Conservation (phyloP, 2,329 filamentous ascomycete genomes). For the Talaromyces sp. region DNA sequence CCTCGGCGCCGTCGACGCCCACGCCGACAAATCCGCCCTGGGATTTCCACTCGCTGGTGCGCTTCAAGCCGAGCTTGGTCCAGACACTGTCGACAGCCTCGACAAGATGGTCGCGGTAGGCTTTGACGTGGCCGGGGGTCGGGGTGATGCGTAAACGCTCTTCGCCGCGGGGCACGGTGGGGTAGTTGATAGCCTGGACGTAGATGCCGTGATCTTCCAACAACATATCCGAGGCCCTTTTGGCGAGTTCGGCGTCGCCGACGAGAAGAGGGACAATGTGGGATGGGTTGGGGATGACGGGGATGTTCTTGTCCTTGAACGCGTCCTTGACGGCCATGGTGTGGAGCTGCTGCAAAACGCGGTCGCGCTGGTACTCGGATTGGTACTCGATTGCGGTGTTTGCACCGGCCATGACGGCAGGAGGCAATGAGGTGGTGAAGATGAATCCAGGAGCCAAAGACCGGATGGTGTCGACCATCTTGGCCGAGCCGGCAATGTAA, state of each 20-base stretch:
- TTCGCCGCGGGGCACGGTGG: slow-evolving; percentile 95
- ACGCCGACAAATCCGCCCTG: slow-evolving; percentile 94
- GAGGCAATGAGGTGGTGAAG: slow-evolving; percentile 94
- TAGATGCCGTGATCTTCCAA: slow-evolving; percentile 89
- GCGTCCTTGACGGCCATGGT: slow-evolving; percentile 90
- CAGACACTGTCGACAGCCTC: slow-evolving; percentile 81
- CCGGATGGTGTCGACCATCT: slow-evolving; percentile 85
- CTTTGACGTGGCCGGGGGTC: slow-evolving; percentile 82
- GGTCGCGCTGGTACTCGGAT: slow-evolving; percentile 75
- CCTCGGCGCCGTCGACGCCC: slow-evolving; percentile 60
- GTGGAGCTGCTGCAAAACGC: slow-evolving; percentile 89
- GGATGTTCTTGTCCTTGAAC: slow-evolving; percentile 73
- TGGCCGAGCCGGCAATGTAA: slow-evolving; percentile 86
- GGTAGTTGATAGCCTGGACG: slow-evolving; percentile 98
- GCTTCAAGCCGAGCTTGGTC: slow-evolving; percentile 82
- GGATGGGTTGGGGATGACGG: slow-evolving; percentile 94
- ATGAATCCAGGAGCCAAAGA: slow-evolving; percentile 97
- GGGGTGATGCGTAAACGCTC: slow-evolving; percentile 94
- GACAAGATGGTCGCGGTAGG: slow-evolving; percentile 81
- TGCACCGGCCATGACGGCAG: slow-evolving; percentile 94
- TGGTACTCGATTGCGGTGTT: slow-evolving; percentile 91
- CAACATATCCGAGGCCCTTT: slow-evolving; percentile 85
- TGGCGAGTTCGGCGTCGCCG: slow-evolving; percentile 87
- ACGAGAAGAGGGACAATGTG: slow-evolving; percentile 94
- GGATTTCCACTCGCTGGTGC: slow-evolving; percentile 84